phyloP scores from a whole-genome alignment of 805 yeast species.

The Schwanniomyces vanrijiae region DNA sequence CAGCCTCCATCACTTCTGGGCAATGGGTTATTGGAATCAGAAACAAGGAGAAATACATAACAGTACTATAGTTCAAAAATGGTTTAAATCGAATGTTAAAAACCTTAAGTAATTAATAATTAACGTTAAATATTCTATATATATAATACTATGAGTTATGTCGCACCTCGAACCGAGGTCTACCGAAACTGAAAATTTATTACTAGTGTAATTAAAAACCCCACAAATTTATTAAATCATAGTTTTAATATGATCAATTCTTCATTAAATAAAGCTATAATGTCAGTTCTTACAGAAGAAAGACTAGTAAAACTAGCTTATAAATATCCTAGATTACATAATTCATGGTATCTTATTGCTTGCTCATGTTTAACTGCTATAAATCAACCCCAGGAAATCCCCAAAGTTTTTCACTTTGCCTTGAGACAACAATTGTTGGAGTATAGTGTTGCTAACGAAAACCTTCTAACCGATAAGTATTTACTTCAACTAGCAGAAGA shows the following conservation, averaged over 20 bases:
- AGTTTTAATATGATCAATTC: background rate
- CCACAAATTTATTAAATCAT: background rate
- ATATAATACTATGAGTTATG: background rate
- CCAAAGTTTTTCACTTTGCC: slow-evolving; percentile 72
- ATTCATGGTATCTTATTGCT: slow-evolving; percentile 75
- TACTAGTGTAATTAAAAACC: background rate
- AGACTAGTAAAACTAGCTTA: slow-evolving; percentile 54
- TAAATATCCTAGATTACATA: slow-evolving; percentile 52
- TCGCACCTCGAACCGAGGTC: background rate
- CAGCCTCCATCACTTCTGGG: slow-evolving; percentile 57
- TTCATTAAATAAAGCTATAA: slow-evolving; percentile 2
- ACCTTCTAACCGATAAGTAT: slow-evolving; percentile 32
- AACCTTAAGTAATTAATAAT: slow-evolving; percentile 3
- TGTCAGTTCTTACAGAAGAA: slow-evolving; percentile 48
- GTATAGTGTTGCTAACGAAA: slow-evolving; percentile 17
- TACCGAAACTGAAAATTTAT: background rate
- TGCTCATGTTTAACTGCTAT: slow-evolving; percentile 80
- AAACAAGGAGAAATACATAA: slow-evolving; percentile 47
- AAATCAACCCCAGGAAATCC: slow-evolving; percentile 80
- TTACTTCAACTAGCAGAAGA: slow-evolving; percentile 39
- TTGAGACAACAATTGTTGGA: slow-evolving; percentile 44
- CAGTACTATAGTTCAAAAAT: slow-evolving; percentile 54
- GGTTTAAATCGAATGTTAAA: slow-evolving; percentile 45
- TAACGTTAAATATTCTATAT: background rate
- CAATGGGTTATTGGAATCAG: slow-evolving; percentile 57